Conservation (phyloP, 345 rosid species). For the Erysimum cheiranthoides region DNA sequence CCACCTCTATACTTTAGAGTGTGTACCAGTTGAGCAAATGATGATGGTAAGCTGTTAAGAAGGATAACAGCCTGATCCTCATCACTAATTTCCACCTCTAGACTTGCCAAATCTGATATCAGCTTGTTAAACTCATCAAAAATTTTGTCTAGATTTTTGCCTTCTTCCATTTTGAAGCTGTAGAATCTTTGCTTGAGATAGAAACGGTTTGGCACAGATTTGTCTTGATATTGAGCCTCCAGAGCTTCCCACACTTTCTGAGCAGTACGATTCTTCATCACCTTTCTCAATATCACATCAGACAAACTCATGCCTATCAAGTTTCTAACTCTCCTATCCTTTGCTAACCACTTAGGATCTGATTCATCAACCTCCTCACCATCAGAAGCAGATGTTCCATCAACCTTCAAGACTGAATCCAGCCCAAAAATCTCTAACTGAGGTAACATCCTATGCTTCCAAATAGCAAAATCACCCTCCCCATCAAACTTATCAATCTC, state of each 20-base stretch:
- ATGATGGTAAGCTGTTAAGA: background rate
- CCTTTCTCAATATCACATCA: background rate
- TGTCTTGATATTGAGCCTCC: background rate
- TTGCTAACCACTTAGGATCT: background rate
- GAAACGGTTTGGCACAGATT: background rate
- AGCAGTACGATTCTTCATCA: background rate
- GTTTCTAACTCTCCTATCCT: background rate
- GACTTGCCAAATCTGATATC: background rate
- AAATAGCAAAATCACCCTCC: background rate
- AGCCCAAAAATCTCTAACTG: background rate
- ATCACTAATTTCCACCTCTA: background rate
- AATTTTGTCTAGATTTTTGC: background rate
- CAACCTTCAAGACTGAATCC: background rate
- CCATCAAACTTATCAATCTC: background rate
- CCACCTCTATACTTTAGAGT: background rate
- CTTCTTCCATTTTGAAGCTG: background rate
- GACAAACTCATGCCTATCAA: background rate
- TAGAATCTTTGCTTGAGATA: background rate
- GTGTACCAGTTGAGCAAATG: background rate
- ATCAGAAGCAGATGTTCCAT: background rate
- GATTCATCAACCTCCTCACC: background rate
- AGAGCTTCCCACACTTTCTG: background rate
- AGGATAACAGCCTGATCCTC: slow-evolving; percentile 2
- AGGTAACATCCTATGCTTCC: background rate
- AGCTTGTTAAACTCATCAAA: background rate